phyloP scores from a whole-genome alignment of 345 rosid species.

The Alliaria petiolata region DNA sequence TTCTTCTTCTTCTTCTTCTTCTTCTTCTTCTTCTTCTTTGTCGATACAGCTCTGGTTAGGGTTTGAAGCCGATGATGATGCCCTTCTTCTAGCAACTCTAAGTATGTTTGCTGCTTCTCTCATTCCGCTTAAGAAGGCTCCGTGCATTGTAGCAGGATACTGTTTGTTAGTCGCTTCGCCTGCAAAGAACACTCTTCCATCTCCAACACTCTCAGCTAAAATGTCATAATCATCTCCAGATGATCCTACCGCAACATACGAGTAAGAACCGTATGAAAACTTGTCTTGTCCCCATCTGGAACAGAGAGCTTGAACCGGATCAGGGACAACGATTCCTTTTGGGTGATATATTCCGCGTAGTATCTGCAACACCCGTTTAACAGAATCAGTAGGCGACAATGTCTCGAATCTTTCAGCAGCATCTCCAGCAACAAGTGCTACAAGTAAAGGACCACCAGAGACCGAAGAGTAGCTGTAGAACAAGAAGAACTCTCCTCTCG shows the following conservation, averaged over 20 bases:
- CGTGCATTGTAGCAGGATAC: constrained; percentile 98
- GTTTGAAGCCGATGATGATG: constrained; percentile 30
- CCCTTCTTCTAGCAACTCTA: constrained; percentile 68
- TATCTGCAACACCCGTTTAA: constrained; percentile 62
- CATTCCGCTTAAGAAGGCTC: constrained; percentile 97
- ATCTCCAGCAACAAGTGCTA: constrained; percentile 92
- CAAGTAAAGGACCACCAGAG: constrained; percentile 88
- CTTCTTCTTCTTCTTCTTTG: constrained; percentile 22
- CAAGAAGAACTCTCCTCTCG: constrained; percentile 92
- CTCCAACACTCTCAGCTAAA: constrained; percentile 86
- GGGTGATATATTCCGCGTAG: constrained; percentile 84
- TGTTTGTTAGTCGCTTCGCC: constrained; percentile 97
- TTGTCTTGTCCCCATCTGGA: constrained; percentile 92
- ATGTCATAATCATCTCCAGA: constrained; percentile 97
- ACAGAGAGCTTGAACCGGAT: constrained; percentile 88
- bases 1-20: too few relatives aligned
- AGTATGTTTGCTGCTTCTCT: constrained; percentile 90
- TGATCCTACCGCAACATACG: constrained; percentile 84
- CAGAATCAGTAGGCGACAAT: constrained; percentile 83
- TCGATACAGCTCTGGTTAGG: constrained; percentile 14
- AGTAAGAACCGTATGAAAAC: constrained; percentile 83
- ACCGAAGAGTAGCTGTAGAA: constrained; percentile 89
- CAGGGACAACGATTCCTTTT: constrained; percentile 90
- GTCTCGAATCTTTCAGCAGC: constrained; percentile 82
- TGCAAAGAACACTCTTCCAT: constrained; percentile 94